phyloP scores from a whole-genome alignment of 768 basidiomycete genomes.

The Cystobasidium tubakii region DNA sequence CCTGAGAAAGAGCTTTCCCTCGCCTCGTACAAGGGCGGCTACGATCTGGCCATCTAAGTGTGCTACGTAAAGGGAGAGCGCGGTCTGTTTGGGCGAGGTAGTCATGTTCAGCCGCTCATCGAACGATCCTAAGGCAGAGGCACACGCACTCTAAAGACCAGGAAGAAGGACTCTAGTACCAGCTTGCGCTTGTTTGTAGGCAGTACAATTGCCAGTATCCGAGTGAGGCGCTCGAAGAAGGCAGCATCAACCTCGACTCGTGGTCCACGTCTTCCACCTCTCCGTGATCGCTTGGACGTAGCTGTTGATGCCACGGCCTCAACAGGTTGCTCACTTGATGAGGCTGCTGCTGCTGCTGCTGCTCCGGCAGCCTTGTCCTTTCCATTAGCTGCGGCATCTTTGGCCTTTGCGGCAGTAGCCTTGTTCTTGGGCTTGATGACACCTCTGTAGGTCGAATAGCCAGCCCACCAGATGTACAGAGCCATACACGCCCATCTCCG shows the following conservation, averaged over 20 bases:
- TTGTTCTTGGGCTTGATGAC: conserved; percentile 22
- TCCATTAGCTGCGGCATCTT: neutral
- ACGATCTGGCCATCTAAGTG: conserved; percentile 90
- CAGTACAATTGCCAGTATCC: conserved; percentile 78
- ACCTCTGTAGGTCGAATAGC: conserved; percentile 20
- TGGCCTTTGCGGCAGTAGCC: neutral
- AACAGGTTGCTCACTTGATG: neutral
- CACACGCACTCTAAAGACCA: conserved; percentile 61
- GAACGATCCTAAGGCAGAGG: neutral
- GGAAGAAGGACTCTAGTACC: conserved; percentile 76
- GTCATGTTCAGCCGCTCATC: neutral
- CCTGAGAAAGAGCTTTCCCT: conserved; percentile 66
- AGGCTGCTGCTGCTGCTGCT: no score
- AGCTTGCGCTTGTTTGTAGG: conserved; percentile 76
- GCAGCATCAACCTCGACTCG: conserved; percentile 64
- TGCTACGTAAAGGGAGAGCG: conserved; percentile 88
- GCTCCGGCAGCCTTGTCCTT: neutral
- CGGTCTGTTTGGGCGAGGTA: conserved; percentile 53
- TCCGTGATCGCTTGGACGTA: neutral
- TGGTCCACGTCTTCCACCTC: conserved; percentile 32
- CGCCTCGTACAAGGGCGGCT: conserved; percentile 83
- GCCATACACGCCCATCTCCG: conserved; percentile 17
- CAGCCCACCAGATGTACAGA: conserved; percentile 18
- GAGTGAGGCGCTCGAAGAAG: conserved; percentile 74
- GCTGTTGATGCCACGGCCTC: neutral